Evolutionary conservation across 78 protist species (phyloP).

Genomic region (Polysphondylium violaceum): DNA sequence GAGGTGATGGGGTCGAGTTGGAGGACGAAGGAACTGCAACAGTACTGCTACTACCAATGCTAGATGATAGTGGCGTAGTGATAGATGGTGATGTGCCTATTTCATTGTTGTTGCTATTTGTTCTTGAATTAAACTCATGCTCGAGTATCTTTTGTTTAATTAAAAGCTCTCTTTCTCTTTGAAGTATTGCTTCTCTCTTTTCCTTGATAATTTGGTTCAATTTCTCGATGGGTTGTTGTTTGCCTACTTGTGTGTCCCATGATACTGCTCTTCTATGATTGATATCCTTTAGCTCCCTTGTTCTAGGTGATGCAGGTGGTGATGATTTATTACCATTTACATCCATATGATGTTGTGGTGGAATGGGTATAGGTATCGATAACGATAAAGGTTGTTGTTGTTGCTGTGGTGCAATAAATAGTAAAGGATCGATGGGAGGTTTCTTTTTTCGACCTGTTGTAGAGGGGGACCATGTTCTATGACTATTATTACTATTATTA

Average conservation of each 20-base stretch:
- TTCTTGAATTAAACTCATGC: slow-evolving; percentile 18
- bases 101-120: background rate
- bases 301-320: background rate
- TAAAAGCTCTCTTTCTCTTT: slow-evolving; percentile 42
- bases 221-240: slow-evolving; percentile 33
- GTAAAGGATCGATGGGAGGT: background rate
- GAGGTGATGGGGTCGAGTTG: background rate
- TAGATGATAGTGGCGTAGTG: too few relatives aligned
- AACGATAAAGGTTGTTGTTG: background rate
- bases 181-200: slow-evolving; percentile 54
- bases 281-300: background rate
- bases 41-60: too few relatives aligned
- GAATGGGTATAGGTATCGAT: slow-evolving; percentile 38
- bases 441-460: slow-evolving; percentile 24
- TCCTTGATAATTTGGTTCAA: slow-evolving; percentile 70
- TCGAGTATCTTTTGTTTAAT: slow-evolving; percentile 20
- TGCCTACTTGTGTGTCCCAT: slow-evolving; percentile 70
- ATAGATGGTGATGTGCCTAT: slow-evolving; percentile 9
- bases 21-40: too few relatives aligned
- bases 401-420: background rate
- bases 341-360: slow-evolving; percentile 9
- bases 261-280: slow-evolving; percentile 55
- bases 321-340: background rate
- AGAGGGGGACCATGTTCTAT: background rate
- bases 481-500: background rate